Percentiles rank a stretch among this genome's conserved stretches.
These are phyloP conservation scores for Piper betle DNA, from an alignment of 164 flowering plant genomes.

Conservation along the genomic window DNA sequence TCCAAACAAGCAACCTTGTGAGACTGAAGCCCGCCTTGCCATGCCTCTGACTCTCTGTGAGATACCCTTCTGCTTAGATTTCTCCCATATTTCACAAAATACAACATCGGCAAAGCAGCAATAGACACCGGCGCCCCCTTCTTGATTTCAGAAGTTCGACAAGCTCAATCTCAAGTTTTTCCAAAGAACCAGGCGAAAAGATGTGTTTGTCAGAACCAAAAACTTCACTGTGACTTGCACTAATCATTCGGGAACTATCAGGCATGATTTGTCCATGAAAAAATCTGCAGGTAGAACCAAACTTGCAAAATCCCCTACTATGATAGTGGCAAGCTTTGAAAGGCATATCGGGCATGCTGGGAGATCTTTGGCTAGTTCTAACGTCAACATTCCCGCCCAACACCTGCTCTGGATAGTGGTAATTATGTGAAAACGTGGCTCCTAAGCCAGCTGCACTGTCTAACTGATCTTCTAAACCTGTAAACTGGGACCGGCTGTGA, in stretches of 20 bases:
- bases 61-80: slow-evolving; percentile 76
- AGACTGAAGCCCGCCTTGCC: slow-evolving; percentile 82
- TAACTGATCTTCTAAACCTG: slow-evolving; percentile 41
- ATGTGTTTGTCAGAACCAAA: slow-evolving; percentile 34
- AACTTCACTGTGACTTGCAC: slow-evolving; percentile 17
- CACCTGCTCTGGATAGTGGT: slow-evolving; percentile 28
- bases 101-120: slow-evolving; percentile 73
- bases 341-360: slow-evolving; percentile 28
- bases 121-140: slow-evolving; percentile 68
- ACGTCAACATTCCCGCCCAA: slow-evolving; percentile 15
- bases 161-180: slow-evolving; percentile 61
- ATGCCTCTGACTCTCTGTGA: slow-evolving; percentile 90
- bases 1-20: slow-evolving; percentile 74
- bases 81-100: slow-evolving; percentile 63
- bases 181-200: slow-evolving; percentile 57
- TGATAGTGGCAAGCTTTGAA: slow-evolving; percentile 57
- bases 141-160: slow-evolving; percentile 52
- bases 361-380: slow-evolving; percentile 24
- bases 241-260: slow-evolving; percentile 28
- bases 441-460: slow-evolving; percentile 25
- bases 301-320: slow-evolving; percentile 70
- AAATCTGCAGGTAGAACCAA: slow-evolving; percentile 70
- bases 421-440: slow-evolving; percentile 15
- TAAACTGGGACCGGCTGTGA: slow-evolving; percentile 27
- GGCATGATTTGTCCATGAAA: slow-evolving; percentile 37